A percentile compares a stretch with the other conserved stretches of the same genome.
These are phyloP conservation scores for Russula sp. DNA, from an alignment of 768 basidiomycete species.

Conservation along the genomic window DNA sequence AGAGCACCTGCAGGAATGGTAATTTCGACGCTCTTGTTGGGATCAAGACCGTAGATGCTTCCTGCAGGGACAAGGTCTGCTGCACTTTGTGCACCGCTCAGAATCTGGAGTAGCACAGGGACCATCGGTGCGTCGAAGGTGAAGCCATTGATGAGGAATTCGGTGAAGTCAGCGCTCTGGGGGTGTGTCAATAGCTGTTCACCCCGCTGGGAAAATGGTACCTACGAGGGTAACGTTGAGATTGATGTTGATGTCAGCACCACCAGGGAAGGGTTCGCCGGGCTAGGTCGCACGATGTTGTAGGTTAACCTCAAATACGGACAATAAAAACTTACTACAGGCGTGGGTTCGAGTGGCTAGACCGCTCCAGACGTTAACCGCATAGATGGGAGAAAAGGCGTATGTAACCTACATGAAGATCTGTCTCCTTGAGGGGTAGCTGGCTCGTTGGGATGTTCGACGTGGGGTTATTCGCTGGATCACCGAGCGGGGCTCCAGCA, in stretches of 20 bases:
- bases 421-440: constrained; percentile 2
- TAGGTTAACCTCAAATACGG: neutral
- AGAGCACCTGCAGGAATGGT: constrained; percentile 7
- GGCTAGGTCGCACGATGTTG: neutral
- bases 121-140: constrained; percentile 37
- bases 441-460: neutral
- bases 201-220: neutral
- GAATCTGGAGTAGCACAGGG: constrained; percentile 52
- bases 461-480: constrained; percentile 6
- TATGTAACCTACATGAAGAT: neutral
- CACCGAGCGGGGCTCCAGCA: neutral
- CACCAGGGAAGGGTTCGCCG: neutral
- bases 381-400: no score
- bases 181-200: neutral
- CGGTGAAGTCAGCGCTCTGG: neutral
- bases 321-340: constrained; percentile 1
- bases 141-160: constrained; percentile 33
- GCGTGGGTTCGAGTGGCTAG: neutral
- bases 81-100: constrained; percentile 45
- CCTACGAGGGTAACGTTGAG: neutral
- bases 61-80: constrained; percentile 44
- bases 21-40: constrained; percentile 42
- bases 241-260: constrained; percentile 11
- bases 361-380: neutral
- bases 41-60: constrained; percentile 41